Conservation (phyloP, 495 filamentous ascomycete species). For the Podospora pseudoanserina region DNA sequence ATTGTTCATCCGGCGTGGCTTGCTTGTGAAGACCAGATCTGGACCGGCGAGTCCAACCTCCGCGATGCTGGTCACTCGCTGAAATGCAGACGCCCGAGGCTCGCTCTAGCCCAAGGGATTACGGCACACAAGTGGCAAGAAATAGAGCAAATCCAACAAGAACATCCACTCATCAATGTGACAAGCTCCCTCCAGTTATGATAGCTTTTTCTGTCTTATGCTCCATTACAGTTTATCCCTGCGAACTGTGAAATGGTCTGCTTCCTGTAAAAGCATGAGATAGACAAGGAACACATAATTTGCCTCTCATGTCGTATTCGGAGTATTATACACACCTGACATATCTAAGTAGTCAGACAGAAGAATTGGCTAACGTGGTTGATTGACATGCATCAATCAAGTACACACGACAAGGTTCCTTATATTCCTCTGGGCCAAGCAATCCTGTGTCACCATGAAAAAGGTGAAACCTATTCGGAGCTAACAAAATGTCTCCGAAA, state of each 20-base stretch:
- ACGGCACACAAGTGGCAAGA: constrained; percentile 6
- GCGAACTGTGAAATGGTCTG: neutral
- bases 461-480: no score
- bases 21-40: constrained; percentile 16
- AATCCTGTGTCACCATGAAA: no score
- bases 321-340: no score
- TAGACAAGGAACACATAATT: no score
- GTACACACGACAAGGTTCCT: no score
- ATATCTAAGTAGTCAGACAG: no score
- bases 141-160: constrained; percentile 11
- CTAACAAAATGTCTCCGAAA: no score
- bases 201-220: neutral
- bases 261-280: neutral
- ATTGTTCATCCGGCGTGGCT: constrained; percentile 18
- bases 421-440: no score
- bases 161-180: constrained; percentile 4
- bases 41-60: neutral
- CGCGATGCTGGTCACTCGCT: neutral
- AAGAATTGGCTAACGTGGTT: no score
- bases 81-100: constrained; percentile 11
- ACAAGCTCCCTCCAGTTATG: neutral
- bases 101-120: constrained; percentile 4
- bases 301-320: no score
- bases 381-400: no score
- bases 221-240: neutral